A percentile compares a stretch with the other conserved stretches of the same genome.
Conservation (phyloP, 1,284 basidiomycete species). For the Cryptococcus depauperatus region DNA sequence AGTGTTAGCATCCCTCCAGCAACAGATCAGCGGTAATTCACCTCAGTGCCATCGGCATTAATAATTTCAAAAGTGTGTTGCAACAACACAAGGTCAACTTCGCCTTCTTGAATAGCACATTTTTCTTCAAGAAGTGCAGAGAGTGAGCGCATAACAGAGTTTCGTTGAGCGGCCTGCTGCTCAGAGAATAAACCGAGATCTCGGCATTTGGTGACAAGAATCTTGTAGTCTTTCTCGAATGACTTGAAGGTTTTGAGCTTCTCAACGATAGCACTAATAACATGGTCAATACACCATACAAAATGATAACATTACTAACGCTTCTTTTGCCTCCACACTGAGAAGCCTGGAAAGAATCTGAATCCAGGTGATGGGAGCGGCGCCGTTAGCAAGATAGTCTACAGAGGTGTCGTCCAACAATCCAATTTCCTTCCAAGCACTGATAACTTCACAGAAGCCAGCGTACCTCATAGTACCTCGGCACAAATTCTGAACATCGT, state of each 20-base stretch:
- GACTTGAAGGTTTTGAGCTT: constrained; percentile 61
- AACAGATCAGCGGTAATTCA: constrained; percentile 37
- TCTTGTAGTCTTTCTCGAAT: constrained; percentile 61
- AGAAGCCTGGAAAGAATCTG: constrained; percentile 74
- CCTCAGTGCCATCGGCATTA: constrained; percentile 70
- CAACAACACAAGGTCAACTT: constrained; percentile 93
- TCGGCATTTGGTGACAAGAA: constrained; percentile 77
- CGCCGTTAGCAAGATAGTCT: constrained; percentile 63
- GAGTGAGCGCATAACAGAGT: constrained; percentile 87
- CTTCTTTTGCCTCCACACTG: constrained; percentile 63
- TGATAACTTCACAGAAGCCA: constrained; percentile 97
- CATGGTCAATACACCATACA: constrained; percentile 1
- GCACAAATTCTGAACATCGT: constrained; percentile 85
- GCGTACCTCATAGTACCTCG: constrained; percentile 94
- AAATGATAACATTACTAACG: constrained; percentile 48
- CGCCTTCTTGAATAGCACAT: constrained; percentile 84
- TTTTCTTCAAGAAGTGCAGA: constrained; percentile 83
- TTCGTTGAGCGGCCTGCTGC: constrained; percentile 58
- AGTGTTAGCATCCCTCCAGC: neutral
- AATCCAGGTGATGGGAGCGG: constrained; percentile 60
- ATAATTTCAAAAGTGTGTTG: constrained; percentile 94
- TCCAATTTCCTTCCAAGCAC: constrained; percentile 76
- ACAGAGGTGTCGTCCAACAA: constrained; percentile 73
- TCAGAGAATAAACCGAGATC: constrained; percentile 90
- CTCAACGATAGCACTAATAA: constrained; percentile 51